phyloP scores from a whole-genome alignment of 768 basidiomycete species.

The Russula virescens region DNA sequence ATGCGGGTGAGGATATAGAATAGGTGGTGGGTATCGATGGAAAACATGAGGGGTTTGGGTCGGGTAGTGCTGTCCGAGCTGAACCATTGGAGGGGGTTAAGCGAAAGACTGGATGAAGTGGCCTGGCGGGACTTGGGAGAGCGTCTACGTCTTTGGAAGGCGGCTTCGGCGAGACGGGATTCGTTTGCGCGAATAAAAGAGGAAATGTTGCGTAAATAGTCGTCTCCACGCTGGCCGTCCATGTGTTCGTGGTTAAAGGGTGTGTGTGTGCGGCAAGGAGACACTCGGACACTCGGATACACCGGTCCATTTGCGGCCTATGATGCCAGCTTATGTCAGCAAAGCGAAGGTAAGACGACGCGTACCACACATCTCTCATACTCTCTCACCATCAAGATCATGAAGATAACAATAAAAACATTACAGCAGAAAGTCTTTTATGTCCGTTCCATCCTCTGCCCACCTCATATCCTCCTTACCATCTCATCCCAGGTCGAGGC shows the following conservation, averaged over 20 bases:
- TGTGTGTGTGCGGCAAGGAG: constrained; percentile 22
- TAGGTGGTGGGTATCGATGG: constrained; percentile 74
- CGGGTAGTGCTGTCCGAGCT: constrained; percentile 31
- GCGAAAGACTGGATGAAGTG: constrained; percentile 34
- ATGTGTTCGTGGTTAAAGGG: constrained; percentile 34
- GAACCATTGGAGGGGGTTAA: constrained; percentile 65
- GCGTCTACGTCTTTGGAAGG: constrained; percentile 45
- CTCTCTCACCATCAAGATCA: constrained; percentile 31
- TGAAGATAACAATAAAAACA: constrained; percentile 95
- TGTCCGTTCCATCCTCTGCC: constrained; percentile 35
- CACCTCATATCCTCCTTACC: not conserved
- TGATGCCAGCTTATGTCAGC: constrained; percentile 2
- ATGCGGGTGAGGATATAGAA: constrained; percentile 86
- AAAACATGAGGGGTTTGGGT: constrained; percentile 55
- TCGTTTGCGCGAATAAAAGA: constrained; percentile 70
- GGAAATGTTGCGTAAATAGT: constrained; percentile 65
- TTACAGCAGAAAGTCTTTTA: constrained; percentile 89
- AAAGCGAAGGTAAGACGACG: not conserved
- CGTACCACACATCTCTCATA: not conserved
- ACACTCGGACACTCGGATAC: not conserved
- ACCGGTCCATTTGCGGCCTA: too few species aligned
- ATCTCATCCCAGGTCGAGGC: constrained; percentile 57
- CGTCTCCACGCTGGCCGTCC: constrained; percentile 63
- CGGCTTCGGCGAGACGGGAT: constrained; percentile 62
- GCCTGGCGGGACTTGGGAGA: constrained; percentile 29